These are phyloP conservation scores for Castanospermum australe DNA, from an alignment of 306 rosid genomes.

Conservation along the genomic window DNA sequence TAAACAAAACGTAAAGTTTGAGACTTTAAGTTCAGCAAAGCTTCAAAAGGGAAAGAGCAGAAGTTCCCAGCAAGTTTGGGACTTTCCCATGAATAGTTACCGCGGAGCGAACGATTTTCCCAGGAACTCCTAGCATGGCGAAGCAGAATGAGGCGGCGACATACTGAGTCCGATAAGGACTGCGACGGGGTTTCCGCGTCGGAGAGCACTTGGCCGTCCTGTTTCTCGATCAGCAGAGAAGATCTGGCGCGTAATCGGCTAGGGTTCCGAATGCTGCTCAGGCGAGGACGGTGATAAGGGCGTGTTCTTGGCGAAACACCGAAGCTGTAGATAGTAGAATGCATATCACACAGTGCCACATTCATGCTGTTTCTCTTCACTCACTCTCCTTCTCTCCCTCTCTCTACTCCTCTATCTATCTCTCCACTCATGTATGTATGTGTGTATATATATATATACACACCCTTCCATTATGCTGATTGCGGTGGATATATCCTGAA, in stretches of 20 bases:
- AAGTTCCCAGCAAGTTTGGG: not conserved
- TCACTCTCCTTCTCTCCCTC: not conserved
- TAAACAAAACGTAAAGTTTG: not conserved
- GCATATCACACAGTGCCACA: conserved; percentile 20
- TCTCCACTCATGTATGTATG: no score
- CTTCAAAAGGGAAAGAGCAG: not conserved
- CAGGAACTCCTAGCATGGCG: conserved; percentile 86
- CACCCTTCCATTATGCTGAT: no score
- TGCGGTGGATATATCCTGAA: no score
- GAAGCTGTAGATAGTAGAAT: conserved; percentile 21
- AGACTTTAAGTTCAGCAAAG: not conserved
- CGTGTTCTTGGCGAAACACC: not conserved
- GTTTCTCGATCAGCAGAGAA: conserved; percentile 53
- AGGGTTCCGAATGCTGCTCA: conserved; percentile 35
- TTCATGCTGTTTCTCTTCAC: conserved; percentile 9
- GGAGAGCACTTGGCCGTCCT: conserved; percentile 42
- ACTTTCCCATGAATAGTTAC: conserved; percentile 27
- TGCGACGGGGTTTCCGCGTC: conserved; percentile 36
- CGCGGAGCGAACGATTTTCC: conserved; percentile 69
- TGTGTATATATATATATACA: no score
- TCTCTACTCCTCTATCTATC: not conserved
- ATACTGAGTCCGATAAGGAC: conserved; percentile 33
- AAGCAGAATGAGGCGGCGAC: conserved; percentile 95
- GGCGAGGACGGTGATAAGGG: not conserved
- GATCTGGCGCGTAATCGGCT: conserved; percentile 37